Evolutionary conservation across 1,284 basidiomycete genomes (phyloP), one percentile per base, ranked within the genome.

Genomic region (Puccinia brachypodii): DNA sequence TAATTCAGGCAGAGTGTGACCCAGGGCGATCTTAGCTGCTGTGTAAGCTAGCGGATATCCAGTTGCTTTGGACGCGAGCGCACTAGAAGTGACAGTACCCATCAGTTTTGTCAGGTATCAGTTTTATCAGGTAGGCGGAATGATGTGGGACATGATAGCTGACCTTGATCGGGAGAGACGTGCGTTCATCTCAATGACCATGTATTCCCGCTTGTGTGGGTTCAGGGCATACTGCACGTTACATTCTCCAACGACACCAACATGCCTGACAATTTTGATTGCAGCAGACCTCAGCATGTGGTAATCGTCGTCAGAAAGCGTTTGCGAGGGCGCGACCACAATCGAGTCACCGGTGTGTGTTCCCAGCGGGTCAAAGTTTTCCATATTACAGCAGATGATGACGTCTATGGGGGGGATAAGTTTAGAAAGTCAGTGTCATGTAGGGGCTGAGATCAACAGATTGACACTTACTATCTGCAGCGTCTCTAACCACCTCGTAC

Each of bases 301-400:
- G 88, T 99, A 99, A 87, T 98, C 95, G 86, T 94, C 93, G 86
- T 99, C 97, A 50, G 96, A 94, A 22, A 99, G 89, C 1, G 97
- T 99, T 87, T 99, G 97, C 3, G 95, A 98, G 0, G 97, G 97
- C 4, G 97, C 97, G 64, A 99, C 95, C 86, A 99, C 97, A 85
- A 99, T 99, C n/a, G 96, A 99, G 87, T 99, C 97, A 85, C 97
- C 97, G n/a, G 97, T 99, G 88, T 99, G 97, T 60, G 95, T 98
- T 84, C 97, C 97, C 83, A 99, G 92, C 28, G 97, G 97, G 87
- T 99, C 97, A 85, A 99, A 99, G 89, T 99, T 99, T 88, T 97
- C 94, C 94, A 95, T 95, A 87, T 96, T 96, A 88, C 94, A 96
- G 88, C 94, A 96, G 85, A 96, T 96, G 86, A 96, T 94, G 13